Base-by-base conservation (phyloP, 768 basidiomycete species). In the Agrocybe pediades region DNA sequence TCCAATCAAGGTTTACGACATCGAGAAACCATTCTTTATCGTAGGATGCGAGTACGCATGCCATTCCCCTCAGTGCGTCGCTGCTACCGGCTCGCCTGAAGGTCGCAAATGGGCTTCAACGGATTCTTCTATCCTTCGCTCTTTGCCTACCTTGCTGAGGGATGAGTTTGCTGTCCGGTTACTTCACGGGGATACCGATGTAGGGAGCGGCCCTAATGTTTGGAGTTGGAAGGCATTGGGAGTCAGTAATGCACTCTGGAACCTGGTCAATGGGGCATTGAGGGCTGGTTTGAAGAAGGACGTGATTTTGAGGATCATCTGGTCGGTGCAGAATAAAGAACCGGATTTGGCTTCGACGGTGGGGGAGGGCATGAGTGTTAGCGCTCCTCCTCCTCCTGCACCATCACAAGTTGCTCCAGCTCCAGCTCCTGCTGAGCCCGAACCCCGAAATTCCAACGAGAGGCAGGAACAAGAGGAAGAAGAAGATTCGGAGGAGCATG, bases 41-140 rank as follows among this genome's bases (percentile, higher is more conserved):
- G 89, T 92, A 29, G 90, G 87, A n/a, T 90, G 89, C 64, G 86
- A 89, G 65, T 92, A 92, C 55, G 74, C 77, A 4, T 92, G 90
- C 64, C 77, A 76, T 46, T 83, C 77, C 24, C 39, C 69, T 1
- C 40, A 70, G 19, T 90, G 88, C 63, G 55, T 73, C 23, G 64
- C 75, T 24, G 65, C 61, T 17, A 62, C 73, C 16, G 64, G 71
- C 23, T 64, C 71, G 7, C 53, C 75, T 2, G 85, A 87, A 26
- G 85, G 85, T 3, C 81, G 88, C 25, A 82, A 74, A 57, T 90
- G 83, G 59, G 84, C 87, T 0, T 86, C 85, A 63, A 90, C 86
- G 0, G 90, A 92, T 60, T 74, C 81, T 2, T 82, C 84, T 11
- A 86, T 92, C 64, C 76, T 90, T 57, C 82, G 84, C 39, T 81